Base-by-base conservation (phyloP, 805 yeast species). In the Sugiyamaella valdiviana region DNA sequence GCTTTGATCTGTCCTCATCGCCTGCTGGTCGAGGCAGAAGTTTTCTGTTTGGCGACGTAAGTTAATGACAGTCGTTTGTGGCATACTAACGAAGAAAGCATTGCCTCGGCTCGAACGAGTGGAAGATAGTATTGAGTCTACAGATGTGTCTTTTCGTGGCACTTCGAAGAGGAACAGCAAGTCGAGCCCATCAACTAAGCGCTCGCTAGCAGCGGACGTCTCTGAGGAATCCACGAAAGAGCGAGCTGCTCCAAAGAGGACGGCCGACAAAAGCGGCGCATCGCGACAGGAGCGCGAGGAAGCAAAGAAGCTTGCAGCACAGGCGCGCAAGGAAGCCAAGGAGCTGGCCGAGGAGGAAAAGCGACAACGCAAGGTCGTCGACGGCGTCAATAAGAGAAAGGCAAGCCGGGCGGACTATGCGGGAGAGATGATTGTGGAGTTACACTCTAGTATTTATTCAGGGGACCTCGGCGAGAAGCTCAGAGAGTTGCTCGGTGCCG, bases 381-480 rank as follows among this genome's bases (percentile, higher is more conserved):
- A 44, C 15, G 24, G 41, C 4, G 45, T 20, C 9, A 44, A 44
- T 15, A 15, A 41, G 35, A 23, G 24, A 7, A 43, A 22, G 32
- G 40, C 15, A 2, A 9, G 22, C 7, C 19, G 44, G 32, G 23
- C 41, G 26, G 46, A 40, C 37, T 20, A 32, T 32, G 51, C 44
- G 9, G 39, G 36, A n/a, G 51, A 50, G 38, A 51, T 45, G 49
- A 50, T 50, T 37, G 36, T 50, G 37, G 49, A 48, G 21, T 15
- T 37, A 9, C 40, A 26, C 14, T 7, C 32, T 4, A 26, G 4
- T 26, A 26, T 26, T 26, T 26, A 26, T 26, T 26, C 32, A 6
- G n/a, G 14, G 32, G 32, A 26, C 7, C 32, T 26, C 12, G 35
- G 26, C 19, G 14, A 16, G 5, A 20, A 44, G 35, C 15, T 29